Conservation (phyloP, 2,329 filamentous ascomycete genomes). For the Penicillium sp. region DNA sequence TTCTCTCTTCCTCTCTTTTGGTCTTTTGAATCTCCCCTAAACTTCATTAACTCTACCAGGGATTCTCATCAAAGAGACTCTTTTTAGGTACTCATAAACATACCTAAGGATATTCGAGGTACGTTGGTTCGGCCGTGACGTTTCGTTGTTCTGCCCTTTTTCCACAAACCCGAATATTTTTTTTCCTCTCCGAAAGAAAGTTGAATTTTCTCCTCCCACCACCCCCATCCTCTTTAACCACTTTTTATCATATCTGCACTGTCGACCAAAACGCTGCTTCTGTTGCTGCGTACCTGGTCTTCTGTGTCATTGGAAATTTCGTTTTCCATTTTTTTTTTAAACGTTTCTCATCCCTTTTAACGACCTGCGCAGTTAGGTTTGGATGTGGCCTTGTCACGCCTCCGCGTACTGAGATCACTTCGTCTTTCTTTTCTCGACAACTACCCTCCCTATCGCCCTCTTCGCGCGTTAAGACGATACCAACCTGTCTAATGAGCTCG, state of each 20-base stretch:
- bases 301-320: constrained; percentile 21
- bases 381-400: constrained; percentile 27
- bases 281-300: constrained; percentile 23
- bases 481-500: constrained; percentile 61
- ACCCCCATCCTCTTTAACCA: constrained; percentile 13
- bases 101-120: background rate
- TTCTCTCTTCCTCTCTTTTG: constrained; percentile 16
- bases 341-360: constrained; percentile 11
- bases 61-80: background rate
- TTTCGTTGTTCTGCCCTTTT: constrained; percentile 8
- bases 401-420: constrained; percentile 28
- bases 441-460: constrained; percentile 1
- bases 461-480: constrained; percentile 30
- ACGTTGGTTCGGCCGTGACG: constrained; percentile 9
- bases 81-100: too few relatives aligned
- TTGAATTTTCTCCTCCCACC: constrained; percentile 26
- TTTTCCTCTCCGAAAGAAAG: constrained; percentile 21
- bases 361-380: constrained; percentile 21
- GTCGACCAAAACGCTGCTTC: constrained; percentile 24
- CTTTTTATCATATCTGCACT: constrained; percentile 5
- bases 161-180: constrained; percentile 23
- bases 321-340: constrained; percentile 17
- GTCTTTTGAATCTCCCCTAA: constrained; percentile 9
- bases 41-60: background rate
- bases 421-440: constrained; percentile 5